Percentiles rank a stretch among this genome's conserved stretches.
These are phyloP conservation scores for Atalantia buxifolia DNA, from an alignment of 345 rosid genomes.

Conservation along the genomic window DNA sequence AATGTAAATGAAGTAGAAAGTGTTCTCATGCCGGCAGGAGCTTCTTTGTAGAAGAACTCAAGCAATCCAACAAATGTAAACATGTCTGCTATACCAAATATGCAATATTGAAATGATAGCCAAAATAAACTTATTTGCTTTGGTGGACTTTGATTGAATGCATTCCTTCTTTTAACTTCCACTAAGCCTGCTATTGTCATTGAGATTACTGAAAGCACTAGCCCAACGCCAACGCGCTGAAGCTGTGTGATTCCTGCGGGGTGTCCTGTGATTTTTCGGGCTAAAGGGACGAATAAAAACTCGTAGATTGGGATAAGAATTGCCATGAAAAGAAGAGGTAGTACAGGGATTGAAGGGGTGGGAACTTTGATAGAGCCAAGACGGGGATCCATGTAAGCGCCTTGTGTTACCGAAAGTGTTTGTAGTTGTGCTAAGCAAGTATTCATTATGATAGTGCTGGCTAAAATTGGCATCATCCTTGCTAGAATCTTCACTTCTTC, in stretches of 20 bases:
- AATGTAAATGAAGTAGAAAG: slow-evolving; percentile 42
- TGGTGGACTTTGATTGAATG: background rate
- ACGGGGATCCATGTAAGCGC: slow-evolving; percentile 24
- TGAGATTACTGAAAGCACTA: slow-evolving; percentile 35
- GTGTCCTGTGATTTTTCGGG: slow-evolving; percentile 31
- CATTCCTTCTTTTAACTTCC: slow-evolving; percentile 39
- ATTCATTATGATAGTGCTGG: slow-evolving; percentile 39
- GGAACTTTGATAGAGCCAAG: slow-evolving; percentile 34
- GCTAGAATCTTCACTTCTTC: slow-evolving; percentile 46
- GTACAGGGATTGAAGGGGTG: slow-evolving; percentile 34
- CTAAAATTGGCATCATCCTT: slow-evolving; percentile 42
- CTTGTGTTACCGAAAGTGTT: slow-evolving; percentile 40
- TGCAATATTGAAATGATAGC: slow-evolving; percentile 36
- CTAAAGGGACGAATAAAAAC: slow-evolving; percentile 31
- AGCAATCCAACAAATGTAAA: slow-evolving; percentile 44
- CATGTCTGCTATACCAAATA: slow-evolving; percentile 47
- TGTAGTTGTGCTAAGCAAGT: slow-evolving; percentile 46
- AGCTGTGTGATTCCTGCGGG: slow-evolving; percentile 44
- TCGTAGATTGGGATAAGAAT: slow-evolving; percentile 43
- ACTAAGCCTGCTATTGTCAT: slow-evolving; percentile 39
- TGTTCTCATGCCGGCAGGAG: slow-evolving; percentile 40
- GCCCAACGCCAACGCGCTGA: slow-evolving; percentile 40
- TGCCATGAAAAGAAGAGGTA: slow-evolving; percentile 33
- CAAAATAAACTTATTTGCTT: slow-evolving; percentile 36
- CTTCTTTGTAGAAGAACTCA: slow-evolving; percentile 46